Base-by-base conservation (phyloP, 2,329 filamentous ascomycete species). In the Hymenoscyphus occultus region DNA sequence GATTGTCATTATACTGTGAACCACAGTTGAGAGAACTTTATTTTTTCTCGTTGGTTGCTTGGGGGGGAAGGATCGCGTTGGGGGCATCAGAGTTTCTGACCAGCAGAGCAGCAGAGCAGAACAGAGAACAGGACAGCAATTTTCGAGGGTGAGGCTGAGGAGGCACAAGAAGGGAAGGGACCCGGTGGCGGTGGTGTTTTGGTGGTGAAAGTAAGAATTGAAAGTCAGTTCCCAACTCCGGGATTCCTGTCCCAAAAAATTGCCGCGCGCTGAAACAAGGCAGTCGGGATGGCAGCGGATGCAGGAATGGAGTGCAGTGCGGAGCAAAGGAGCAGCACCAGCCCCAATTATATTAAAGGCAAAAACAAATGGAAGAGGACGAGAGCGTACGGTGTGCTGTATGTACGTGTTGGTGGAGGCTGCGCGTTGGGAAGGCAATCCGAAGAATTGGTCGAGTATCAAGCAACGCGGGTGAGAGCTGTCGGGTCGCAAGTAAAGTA, bases 1-100 rank as follows among this genome's bases (percentile, higher is more conserved):
- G 45, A 67, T 61, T 65, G 63, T 68, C 73, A 74, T 74, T 63
- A 67, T 69, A 70, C 42, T 56, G 39, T 60, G 16, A 60, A 40
- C 32, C 58, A 62, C 14, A 10, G 40, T 12, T 45, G 61, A 22
- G n/a, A 28, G 45, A 28, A 19, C 28, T 22, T 51, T 12, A 28
- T 10, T 51, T 51, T 2, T 28, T 10, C 9, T 35, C 6, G 9
- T 28, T 51, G 45, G 45, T 2, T 10, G 19, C 10, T 19, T 9
- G 45, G 22, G 7, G 42, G 22, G n/a, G 12, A 28, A 19, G 45
- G n/a, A 12, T 51, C 19, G 45, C 22, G 28, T 51, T n/a, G 45
- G 45, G 45, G 45, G 45, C n/a, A 51, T 51, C 45, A 51, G 7
- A 51, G 45, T 51, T n/a, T 59, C 65, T 65, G 65, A 60, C 65